These are phyloP conservation scores for Lactifluus echinatus DNA, from an alignment of 768 basidiomycete species.

Conservation along the genomic window DNA sequence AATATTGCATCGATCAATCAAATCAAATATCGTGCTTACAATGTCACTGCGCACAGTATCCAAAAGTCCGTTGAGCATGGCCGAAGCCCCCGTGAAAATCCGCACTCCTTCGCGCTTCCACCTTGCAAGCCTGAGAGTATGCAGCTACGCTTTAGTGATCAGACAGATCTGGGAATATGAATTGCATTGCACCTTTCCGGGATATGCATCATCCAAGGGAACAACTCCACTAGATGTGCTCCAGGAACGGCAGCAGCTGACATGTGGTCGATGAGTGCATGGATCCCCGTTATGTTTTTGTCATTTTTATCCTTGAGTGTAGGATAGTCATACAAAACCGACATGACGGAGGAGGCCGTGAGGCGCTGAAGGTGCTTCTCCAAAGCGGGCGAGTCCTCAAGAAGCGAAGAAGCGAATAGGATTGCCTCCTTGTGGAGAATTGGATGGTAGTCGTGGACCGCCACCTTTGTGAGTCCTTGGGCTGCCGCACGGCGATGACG, in stretches of 20 bases:
- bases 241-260: conserved; percentile 19
- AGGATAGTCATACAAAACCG: no score
- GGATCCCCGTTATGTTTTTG: no score
- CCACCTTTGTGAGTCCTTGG: neutral
- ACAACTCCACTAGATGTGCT: conserved; percentile 19
- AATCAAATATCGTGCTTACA: neutral
- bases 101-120: neutral
- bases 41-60: neutral
- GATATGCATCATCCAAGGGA: conserved; percentile 11
- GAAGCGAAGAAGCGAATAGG: neutral
- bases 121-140: neutral
- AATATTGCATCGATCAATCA: no score
- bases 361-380: no score
- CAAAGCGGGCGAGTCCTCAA: no score
- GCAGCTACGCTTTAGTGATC: no score
- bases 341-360: no score
- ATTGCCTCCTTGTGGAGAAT: conserved; percentile 1
- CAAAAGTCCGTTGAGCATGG: neutral
- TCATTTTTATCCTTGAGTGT: no score
- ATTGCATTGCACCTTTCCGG: conserved; percentile 17
- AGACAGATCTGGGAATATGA: conserved; percentile 2
- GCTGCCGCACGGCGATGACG: conserved; percentile 5
- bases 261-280: no score
- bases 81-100: neutral
- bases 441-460: neutral